phyloP scores from a whole-genome alignment of 345 rosid genomes.

The Citrus australasica region DNA sequence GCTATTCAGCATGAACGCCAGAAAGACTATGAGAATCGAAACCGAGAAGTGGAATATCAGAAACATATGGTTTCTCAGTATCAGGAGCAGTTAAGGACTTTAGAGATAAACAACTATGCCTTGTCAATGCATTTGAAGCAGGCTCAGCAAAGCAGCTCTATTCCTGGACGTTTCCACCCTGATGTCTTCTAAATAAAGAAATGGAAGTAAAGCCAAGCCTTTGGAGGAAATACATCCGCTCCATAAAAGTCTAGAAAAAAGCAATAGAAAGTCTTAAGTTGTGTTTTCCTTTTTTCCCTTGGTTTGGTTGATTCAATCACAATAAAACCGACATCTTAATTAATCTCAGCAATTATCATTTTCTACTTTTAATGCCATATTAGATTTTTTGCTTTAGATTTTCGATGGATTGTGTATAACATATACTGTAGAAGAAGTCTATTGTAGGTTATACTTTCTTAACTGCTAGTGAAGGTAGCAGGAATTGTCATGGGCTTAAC shows the following conservation, averaged over 20 bases:
- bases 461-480: too few relatives aligned
- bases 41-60: slow-evolving; percentile 53
- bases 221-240: background rate
- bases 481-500: too few relatives aligned
- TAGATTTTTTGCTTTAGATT: background rate
- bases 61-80: slow-evolving; percentile 71
- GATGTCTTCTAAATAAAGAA: slow-evolving; percentile 57
- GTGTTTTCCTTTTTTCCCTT: background rate
- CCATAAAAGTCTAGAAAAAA: background rate
- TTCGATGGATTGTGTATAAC: background rate
- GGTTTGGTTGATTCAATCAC: background rate
- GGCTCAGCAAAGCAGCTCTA: slow-evolving; percentile 62
- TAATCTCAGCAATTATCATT: background rate
- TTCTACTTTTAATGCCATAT: background rate
- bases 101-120: slow-evolving; percentile 83
- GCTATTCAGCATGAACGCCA: slow-evolving; percentile 87
- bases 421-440: too few relatives aligned
- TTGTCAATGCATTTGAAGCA: slow-evolving; percentile 71
- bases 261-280: background rate
- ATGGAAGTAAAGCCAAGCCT: background rate
- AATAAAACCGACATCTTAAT: background rate
- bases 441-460: too few relatives aligned
- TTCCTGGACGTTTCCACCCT: slow-evolving; percentile 63
- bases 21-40: slow-evolving; percentile 54
- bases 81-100: slow-evolving; percentile 68